Evolutionary conservation across 805 yeast species (phyloP), one percentile per base, ranked within the genome.

Genomic region (Pichia paraexigua): DNA sequence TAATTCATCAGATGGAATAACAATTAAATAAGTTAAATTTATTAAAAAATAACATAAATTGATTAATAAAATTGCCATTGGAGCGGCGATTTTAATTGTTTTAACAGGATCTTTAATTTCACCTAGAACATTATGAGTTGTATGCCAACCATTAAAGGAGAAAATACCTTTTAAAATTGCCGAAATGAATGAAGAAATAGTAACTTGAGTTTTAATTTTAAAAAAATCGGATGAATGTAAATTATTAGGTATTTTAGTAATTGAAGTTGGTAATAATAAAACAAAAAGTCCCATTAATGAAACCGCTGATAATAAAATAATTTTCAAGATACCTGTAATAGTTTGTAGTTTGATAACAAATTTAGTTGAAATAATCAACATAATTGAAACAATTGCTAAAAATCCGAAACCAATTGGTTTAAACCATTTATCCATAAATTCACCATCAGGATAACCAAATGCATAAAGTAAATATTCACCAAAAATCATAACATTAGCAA

Each of bases 271-370:
- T n/a, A 78, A 56, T 1, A 71, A 40, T n/a, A 79, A 55, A 5
- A 78, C 82, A 58, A 80, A 83, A 2, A 82, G 18, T 0, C 91
- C 87, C 0, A 85, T 77, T 5, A 74, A 47, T 2, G 80, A 71
- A 73, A 85, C 78, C 1, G 82, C 62, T 0, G 65, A 73, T 41
- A 85, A 71, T 30, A 85, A 65, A 3, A 69, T 61, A 45, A 86
- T 61, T 62, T 86, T 86, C 61, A 85, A 59, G 9, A 72, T 73
- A 0, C 94, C 92, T 4, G 85, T 64, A 13, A 77, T 53, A 58
- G 84, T 85, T 60, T 85, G 90, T 15, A 83, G 68, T 17, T 66
- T 61, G 1, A 85, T 74, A 0, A 91, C 91, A 56, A 74, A 74
- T 51, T 68, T 76, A 2, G 82, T 78, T 27, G 88, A 81, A 4